phyloP scores from a whole-genome alignment of 306 rosid species.

The Pyrus communis region DNA sequence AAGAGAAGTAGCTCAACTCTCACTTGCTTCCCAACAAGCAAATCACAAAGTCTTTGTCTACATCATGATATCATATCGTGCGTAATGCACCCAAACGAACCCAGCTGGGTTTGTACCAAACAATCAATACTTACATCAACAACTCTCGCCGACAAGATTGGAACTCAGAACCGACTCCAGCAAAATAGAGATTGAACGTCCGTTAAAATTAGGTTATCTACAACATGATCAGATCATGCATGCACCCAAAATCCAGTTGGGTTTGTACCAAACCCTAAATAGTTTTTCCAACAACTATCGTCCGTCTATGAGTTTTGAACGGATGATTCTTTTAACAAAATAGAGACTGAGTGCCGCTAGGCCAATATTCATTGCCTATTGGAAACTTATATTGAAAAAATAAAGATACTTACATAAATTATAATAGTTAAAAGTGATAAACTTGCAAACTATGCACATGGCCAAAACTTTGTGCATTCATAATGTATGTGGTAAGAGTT shows the following conservation, averaged over 20 bases:
- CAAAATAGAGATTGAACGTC: background rate
- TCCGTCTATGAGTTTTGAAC: background rate
- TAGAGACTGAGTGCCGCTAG: no score
- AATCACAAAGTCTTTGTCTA: background rate
- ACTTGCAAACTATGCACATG: background rate
- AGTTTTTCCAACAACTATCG: background rate
- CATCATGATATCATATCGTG: background rate
- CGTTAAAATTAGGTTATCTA: background rate
- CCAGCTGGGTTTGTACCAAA: background rate
- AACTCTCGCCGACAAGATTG: background rate
- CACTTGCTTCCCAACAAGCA: background rate
- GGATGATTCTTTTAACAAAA: no score
- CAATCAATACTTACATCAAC: background rate
- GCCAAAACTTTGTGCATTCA: conserved; percentile 10
- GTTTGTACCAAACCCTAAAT: background rate
- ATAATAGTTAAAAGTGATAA: background rate
- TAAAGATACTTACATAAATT: background rate
- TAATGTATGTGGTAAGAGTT: background rate
- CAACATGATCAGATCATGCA: background rate
- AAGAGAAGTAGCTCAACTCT: background rate
- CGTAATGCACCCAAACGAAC: background rate
- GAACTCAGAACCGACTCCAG: background rate
- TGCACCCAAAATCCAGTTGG: background rate
- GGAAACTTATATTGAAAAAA: background rate
- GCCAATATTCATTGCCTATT: no score